phyloP scores from a whole-genome alignment of 164 flowering plant species.

The Brasenia schreberi region DNA sequence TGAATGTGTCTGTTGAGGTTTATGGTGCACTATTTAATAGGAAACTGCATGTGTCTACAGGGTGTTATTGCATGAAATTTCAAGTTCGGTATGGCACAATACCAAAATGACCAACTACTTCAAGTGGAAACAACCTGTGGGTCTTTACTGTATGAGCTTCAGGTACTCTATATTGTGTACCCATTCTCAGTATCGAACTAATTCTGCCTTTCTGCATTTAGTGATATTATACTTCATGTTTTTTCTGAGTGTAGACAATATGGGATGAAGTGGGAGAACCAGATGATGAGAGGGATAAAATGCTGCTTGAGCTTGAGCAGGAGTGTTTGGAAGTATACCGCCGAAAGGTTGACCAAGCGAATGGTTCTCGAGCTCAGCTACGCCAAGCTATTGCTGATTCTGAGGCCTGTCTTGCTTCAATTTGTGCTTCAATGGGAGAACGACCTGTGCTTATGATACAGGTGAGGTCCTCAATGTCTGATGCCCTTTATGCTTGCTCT shows the following conservation, averaged over 20 bases:
- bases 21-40: neutral
- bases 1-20: neutral
- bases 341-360: constrained; percentile 61
- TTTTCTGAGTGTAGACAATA: constrained; percentile 29
- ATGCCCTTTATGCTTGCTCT: neutral
- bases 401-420: constrained; percentile 56
- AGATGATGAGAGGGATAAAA: constrained; percentile 43
- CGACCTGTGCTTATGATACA: constrained; percentile 31
- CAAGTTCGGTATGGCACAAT: constrained; percentile 16
- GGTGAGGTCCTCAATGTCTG: constrained; percentile 10
- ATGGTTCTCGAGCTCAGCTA: constrained; percentile 35
- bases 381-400: constrained; percentile 46
- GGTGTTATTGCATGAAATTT: neutral
- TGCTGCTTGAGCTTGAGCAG: constrained; percentile 54
- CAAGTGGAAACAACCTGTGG: constrained; percentile 49
- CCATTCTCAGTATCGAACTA: neutral
- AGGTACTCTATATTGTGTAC: constrained; percentile 26
- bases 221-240: neutral
- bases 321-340: constrained; percentile 63
- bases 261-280: constrained; percentile 90
- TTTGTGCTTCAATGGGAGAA: constrained; percentile 56
- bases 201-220: neutral
- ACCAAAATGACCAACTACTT: constrained; percentile 15
- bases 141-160: constrained; percentile 43
- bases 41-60: neutral